These are phyloP conservation scores for Phytophthora parvispora DNA, from an alignment of 352 stramenopile genomes.

Conservation along the genomic window DNA sequence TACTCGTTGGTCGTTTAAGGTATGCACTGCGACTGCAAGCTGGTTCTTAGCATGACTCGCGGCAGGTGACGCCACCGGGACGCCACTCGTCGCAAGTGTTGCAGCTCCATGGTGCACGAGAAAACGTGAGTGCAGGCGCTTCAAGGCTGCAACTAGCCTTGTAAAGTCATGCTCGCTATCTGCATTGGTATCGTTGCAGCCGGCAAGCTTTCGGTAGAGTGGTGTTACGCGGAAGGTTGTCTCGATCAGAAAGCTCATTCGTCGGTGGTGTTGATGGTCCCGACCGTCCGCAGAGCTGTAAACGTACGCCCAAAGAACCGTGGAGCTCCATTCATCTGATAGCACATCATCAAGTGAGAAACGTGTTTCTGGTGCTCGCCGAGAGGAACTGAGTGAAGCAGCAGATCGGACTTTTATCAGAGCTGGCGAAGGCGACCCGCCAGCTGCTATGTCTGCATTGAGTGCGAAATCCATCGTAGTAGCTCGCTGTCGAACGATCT, in stretches of 20 bases:
- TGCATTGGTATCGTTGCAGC: background rate
- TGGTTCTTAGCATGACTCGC: conserved; percentile 25
- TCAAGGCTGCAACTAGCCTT: conserved; percentile 6
- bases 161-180: conserved; percentile 8
- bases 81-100: conserved; percentile 6
- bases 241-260: conserved; percentile 71
- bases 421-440: background rate
- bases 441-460: background rate
- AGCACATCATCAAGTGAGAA: conserved; percentile 67
- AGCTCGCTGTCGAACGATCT: conserved; percentile 16
- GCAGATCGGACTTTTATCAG: conserved; percentile 18
- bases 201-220: conserved; percentile 34
- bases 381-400: conserved; percentile 4
- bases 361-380: conserved; percentile 7
- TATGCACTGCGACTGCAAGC: conserved; percentile 22
- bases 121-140: conserved; percentile 22
- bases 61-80: conserved; percentile 27
- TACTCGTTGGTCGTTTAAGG: conserved; percentile 9
- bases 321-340: conserved; percentile 72
- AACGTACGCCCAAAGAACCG: conserved; percentile 78
- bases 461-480: conserved; percentile 9
- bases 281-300: conserved; percentile 48
- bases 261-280: conserved; percentile 51
- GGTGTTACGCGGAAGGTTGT: conserved; percentile 58
- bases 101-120: conserved; percentile 18